Conservation (phyloP, 345 rosid genomes). For the Melaleuca quinquenervia region DNA sequence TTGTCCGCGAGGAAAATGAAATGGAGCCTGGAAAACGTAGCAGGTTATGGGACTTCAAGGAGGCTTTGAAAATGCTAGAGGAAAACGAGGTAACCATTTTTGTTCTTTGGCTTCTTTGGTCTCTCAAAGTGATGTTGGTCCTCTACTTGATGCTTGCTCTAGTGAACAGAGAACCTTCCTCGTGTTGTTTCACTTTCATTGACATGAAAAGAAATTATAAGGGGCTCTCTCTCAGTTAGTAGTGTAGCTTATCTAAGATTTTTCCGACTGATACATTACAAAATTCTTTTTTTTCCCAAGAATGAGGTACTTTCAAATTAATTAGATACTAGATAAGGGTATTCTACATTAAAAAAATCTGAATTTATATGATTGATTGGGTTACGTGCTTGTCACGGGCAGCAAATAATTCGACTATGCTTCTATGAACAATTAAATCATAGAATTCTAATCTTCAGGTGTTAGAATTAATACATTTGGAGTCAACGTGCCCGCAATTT, state of each 20-base stretch:
- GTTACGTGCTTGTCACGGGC: background rate
- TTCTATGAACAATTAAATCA: background rate
- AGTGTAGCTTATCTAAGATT: too few relatives aligned
- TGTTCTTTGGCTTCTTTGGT: background rate
- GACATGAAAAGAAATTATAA: too few relatives aligned
- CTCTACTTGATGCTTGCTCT: too few relatives aligned
- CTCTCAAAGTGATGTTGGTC: too few relatives aligned
- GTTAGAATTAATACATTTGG: background rate
- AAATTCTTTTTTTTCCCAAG: background rate
- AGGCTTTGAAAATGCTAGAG: background rate
- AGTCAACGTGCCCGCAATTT: background rate
- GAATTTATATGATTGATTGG: too few relatives aligned
- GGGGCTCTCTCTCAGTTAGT: too few relatives aligned
- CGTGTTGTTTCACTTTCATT: too few relatives aligned
- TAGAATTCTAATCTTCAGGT: background rate
- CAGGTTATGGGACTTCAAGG: background rate
- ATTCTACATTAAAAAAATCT: too few relatives aligned
- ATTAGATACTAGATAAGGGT: background rate
- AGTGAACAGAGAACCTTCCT: too few relatives aligned
- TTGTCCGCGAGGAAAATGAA: background rate
- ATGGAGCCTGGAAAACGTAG: background rate
- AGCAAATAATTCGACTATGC: background rate
- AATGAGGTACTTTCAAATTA: background rate
- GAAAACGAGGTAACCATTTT: background rate
- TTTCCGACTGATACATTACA: too few relatives aligned